Evolutionary conservation across 2,329 filamentous ascomycete species (phyloP), one percentile per base, ranked within the genome.

Genomic region (Fusarium guadeloupense): DNA sequence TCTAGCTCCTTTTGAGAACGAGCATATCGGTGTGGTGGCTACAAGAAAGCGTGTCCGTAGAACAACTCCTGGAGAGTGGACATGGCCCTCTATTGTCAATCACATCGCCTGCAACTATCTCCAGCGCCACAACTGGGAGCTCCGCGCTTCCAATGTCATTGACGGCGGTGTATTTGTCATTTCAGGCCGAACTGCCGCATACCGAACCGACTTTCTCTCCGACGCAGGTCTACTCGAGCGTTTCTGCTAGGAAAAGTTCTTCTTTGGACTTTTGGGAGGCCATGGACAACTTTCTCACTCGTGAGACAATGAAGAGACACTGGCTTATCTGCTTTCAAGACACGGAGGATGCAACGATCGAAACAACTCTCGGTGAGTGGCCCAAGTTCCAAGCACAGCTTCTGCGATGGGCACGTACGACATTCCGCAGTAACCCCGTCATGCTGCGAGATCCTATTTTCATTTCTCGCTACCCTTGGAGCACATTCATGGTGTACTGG

Each of bases 71-170:
- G 69, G 71, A 5, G 25, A 71, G 2, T 74, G 69, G 69, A 50
- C 48, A 5, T 72, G 72, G 48, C 25, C 30, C 1, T 73, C 72
- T 0, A 72, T 81, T 46, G 79, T 78, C 70, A 87, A 88, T 71
- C 80, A 86, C 67, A 75, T 88, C 16, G 85, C 83, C 0, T 81
- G 81, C 25, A 70, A 80, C n/a, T 88, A 88, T 67, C 79, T 89
- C 1, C 80, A 84, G 62, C 82, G 85, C 0, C 84, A 87, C 70
- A 88, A 87, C 67, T 89, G 83, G 69, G 86, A 89, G 67, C 82
- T 85, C 46, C 78, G 81, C 1, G 76, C 83, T 0, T 82, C 82
- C 7, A 84, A 83, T 57, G 75, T 80, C 7, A 73, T 88, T 9
- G 86, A 89, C 52, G 84, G 84, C 9, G 84, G 83, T 9, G 78